Evolutionary conservation across 441 rosid genomes (phyloP).

Genomic region (Aquilaria agallochum): DNA sequence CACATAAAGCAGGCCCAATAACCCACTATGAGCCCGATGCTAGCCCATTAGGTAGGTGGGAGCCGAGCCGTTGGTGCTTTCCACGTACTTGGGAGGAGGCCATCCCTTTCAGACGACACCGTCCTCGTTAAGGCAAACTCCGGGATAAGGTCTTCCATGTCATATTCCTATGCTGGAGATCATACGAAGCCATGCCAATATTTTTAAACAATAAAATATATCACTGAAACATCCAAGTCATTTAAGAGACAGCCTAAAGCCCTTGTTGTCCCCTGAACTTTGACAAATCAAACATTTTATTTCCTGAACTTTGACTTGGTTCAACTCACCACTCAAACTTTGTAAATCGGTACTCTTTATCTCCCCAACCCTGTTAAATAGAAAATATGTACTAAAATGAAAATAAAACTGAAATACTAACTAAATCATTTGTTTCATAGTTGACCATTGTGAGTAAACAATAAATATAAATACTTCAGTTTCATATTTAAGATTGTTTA

Average conservation of each 20-base stretch:
- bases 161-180: background rate
- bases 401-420: background rate
- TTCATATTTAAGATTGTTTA: too few species aligned
- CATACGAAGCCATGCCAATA: background rate
- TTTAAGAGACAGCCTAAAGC: background rate
- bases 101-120: slow-evolving; percentile 11
- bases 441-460: too few species aligned
- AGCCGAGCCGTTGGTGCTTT: too few species aligned
- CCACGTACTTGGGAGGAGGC: background rate
- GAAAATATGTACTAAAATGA: too few species aligned
- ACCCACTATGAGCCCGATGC: too few species aligned
- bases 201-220: too few species aligned
- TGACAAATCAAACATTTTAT: background rate
- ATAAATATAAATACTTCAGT: too few species aligned
- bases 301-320: background rate
- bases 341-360: rapidly evolving
- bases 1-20: too few species aligned
- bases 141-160: slow-evolving; percentile 15
- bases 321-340: too few species aligned
- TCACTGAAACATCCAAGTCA: background rate
- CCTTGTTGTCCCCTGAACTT: background rate
- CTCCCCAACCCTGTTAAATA: too few species aligned
- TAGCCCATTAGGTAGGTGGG: too few species aligned
- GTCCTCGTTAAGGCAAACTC: slow-evolving; percentile 14
- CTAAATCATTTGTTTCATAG: background rate